Percentiles rank a stretch among this genome's conserved stretches.
Evolutionary conservation across 352 stramenopile genomes (phyloP).

Genomic region (Thalassiosira pacifica): DNA sequence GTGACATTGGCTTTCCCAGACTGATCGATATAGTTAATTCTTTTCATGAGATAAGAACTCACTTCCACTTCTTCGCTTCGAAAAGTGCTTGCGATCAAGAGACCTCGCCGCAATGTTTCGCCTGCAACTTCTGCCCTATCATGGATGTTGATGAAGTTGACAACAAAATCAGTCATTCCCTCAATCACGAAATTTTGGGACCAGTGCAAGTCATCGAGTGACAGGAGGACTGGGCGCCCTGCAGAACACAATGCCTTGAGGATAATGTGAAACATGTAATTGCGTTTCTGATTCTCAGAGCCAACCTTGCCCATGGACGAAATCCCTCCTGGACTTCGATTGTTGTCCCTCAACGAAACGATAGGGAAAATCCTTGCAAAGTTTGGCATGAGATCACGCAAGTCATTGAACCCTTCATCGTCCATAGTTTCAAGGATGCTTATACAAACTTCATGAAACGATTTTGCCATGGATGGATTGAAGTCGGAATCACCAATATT

Average conservation of each 20-base stretch:
- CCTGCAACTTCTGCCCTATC: neutral
- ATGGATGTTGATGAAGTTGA: neutral
- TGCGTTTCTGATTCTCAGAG: neutral
- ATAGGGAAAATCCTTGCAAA: slow-evolving; percentile 21
- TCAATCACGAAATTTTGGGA: slow-evolving; percentile 4
- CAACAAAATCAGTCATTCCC: neutral
- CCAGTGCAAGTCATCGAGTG: slow-evolving; percentile 16
- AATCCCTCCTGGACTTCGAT: slow-evolving; percentile 3
- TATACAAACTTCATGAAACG: slow-evolving; percentile 20
- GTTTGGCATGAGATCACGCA: slow-evolving; percentile 30
- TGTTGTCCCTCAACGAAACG: neutral
- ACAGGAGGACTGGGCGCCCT: slow-evolving; percentile 4
- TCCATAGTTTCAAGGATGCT: slow-evolving; percentile 15
- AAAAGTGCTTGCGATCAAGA: slow-evolving; percentile 27
- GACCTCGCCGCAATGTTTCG: neutral
- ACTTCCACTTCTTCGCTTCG: slow-evolving; percentile 31
- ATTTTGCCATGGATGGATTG: slow-evolving; percentile 4
- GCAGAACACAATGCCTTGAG: slow-evolving; percentile 10
- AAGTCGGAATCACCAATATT: slow-evolving; percentile 4
- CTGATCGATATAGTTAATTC: slow-evolving; percentile 19
- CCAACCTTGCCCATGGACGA: slow-evolving; percentile 27
- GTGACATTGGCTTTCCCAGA: slow-evolving; percentile 20
- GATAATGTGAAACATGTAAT: slow-evolving; percentile 6
- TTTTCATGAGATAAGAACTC: slow-evolving; percentile 5
- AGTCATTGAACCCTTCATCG: slow-evolving; percentile 13